phyloP scores from a whole-genome alignment of 2,329 filamentous ascomycete species.

The Fusarium guadeloupense region DNA sequence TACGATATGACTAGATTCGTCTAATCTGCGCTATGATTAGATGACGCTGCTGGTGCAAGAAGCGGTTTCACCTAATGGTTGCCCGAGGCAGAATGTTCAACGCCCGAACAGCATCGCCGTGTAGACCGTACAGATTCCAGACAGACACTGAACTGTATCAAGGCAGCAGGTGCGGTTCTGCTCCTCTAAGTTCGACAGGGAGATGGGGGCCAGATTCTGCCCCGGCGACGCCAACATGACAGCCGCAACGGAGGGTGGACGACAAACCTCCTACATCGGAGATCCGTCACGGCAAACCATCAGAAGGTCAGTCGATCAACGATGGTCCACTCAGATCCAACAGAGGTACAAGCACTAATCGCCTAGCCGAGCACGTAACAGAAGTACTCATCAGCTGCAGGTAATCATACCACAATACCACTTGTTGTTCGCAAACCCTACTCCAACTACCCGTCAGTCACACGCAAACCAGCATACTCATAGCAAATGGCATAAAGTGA shows the following conservation, averaged over 20 bases:
- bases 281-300: background rate
- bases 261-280: background rate
- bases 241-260: background rate
- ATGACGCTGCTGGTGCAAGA: too few relatives aligned
- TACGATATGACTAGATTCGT: background rate
- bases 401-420: background rate
- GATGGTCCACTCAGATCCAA: background rate
- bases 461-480: constrained; percentile 27
- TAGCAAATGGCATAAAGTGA: background rate
- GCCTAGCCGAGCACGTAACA: background rate
- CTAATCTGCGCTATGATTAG: too few relatives aligned
- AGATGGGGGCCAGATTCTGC: too few relatives aligned
- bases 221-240: background rate
- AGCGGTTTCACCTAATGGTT: background rate
- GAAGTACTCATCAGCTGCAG: constrained; percentile 10
- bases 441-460: constrained; percentile 28
- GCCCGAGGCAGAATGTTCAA: too few relatives aligned
- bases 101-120: background rate
- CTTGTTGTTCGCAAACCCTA: background rate
- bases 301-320: background rate
- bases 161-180: background rate
- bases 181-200: accelerated
- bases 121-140: background rate
- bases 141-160: background rate
- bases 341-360: constrained; percentile 7